Evolutionary conservation across 805 yeast genomes (phyloP).

Genomic region (Suhomyces sp.): DNA sequence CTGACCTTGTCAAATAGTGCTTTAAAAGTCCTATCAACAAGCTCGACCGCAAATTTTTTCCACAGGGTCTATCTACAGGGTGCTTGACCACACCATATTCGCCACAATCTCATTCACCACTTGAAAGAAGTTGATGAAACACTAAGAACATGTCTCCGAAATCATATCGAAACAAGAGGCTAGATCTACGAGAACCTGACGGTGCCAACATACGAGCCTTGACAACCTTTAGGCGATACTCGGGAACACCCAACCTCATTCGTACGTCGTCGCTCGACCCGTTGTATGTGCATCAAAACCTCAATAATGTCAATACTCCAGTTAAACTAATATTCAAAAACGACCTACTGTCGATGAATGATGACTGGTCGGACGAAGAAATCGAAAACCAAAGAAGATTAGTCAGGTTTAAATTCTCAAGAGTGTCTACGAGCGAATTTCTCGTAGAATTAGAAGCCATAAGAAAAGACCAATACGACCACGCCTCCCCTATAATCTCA

Average conservation of each 20-base stretch:
- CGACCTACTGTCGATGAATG: constrained; percentile 35
- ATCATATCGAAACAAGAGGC: not conserved
- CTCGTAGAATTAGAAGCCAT: constrained; percentile 37
- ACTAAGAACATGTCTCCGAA: not conserved
- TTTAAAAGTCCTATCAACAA: not conserved
- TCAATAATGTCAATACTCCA: constrained; percentile 22
- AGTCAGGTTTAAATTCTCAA: constrained; percentile 44
- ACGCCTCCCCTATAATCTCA: constrained; percentile 47
- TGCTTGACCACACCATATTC: not conserved
- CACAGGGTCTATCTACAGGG: not conserved
- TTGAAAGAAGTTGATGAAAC: not conserved
- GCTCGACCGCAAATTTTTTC: not conserved
- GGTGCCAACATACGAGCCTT: not conserved
- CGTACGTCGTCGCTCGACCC: constrained; percentile 26
- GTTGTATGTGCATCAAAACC: constrained; percentile 16
- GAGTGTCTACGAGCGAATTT: constrained; percentile 30
- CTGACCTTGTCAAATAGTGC: not conserved
- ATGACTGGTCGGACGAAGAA: constrained; percentile 49
- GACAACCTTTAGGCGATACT: not conserved
- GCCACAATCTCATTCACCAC: not conserved
- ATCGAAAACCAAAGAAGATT: constrained; percentile 42
- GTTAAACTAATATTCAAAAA: constrained; percentile 27
- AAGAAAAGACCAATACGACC: constrained; percentile 32
- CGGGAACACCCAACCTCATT: constrained; percentile 9
- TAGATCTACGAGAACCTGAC: not conserved